These are phyloP conservation scores for Glycyrrhiza uralensis DNA, from an alignment of 306 rosid genomes.

Conservation along the genomic window DNA sequence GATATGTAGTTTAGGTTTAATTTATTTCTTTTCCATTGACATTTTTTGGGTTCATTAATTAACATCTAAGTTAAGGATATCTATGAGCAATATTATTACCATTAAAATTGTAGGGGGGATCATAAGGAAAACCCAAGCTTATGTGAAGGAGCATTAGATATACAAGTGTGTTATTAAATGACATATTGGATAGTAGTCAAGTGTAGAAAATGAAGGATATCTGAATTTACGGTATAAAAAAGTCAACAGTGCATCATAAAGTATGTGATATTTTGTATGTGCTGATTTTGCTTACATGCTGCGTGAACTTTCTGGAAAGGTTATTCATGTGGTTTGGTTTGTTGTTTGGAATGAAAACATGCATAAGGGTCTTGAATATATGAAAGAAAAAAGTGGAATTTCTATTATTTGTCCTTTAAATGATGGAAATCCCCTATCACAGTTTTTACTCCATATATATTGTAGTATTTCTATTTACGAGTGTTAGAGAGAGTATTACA, in stretches of 20 bases:
- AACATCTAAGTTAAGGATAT: not conserved
- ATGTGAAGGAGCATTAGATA: conserved; percentile 2
- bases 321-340: not conserved
- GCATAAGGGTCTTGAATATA: not conserved
- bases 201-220: not conserved
- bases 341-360: not conserved
- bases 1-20: not conserved
- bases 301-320: not conserved
- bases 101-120: not conserved
- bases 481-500: too few relatives aligned
- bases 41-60: not conserved
- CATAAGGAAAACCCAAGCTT: not conserved
- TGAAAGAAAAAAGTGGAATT: not conserved
- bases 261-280: not conserved
- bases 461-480: not conserved
- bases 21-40: not conserved
- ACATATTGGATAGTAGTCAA: not conserved
- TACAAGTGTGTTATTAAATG: not conserved
- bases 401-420: not conserved
- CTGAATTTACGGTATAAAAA: not conserved
- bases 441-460: not conserved
- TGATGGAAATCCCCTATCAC: not conserved
- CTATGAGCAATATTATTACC: not conserved
- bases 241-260: not conserved
- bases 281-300: not conserved